A percentile compares a stretch with the other conserved stretches of the same genome.
phyloP scores from a whole-genome alignment of 2,329 filamentous ascomycete genomes.

The Trichophyton verrucosum region DNA sequence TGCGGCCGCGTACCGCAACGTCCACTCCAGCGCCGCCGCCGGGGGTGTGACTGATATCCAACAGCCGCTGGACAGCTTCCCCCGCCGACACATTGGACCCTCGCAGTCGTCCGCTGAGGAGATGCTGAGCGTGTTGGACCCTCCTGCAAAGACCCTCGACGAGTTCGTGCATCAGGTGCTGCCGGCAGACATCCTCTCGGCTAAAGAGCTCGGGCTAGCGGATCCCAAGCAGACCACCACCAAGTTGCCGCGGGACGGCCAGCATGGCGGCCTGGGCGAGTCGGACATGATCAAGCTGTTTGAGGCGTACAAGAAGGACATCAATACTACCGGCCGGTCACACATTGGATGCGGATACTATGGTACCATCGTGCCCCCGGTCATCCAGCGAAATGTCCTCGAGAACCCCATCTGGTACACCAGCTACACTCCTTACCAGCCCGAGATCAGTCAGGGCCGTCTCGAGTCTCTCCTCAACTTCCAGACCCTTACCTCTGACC shows the following conservation, averaged over 20 bases:
- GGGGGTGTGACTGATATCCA: conserved; percentile 29
- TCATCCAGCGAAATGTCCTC: conserved; percentile 84
- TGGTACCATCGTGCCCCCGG: conserved; percentile 69
- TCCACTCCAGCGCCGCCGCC: conserved; percentile 86
- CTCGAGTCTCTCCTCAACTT: conserved; percentile 89
- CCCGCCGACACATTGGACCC: conserved; percentile 77
- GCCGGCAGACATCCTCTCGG: conserved; percentile 63
- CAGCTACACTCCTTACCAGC: conserved; percentile 93
- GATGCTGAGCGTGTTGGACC: conserved; percentile 72
- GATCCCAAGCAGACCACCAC: conserved; percentile 30
- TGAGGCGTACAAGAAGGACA: conserved; percentile 39
- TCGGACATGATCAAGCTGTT: conserved; percentile 32
- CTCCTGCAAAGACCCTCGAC: conserved; percentile 60
- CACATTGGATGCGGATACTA: conserved; percentile 86
- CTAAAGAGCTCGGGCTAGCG: conserved; percentile 48
- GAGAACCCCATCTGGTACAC: conserved; percentile 97
- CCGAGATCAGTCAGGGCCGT: conserved; percentile 91
- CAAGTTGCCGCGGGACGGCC: conserved; percentile 29
- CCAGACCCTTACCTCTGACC: conserved; percentile 80
- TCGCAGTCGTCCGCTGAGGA: conserved; percentile 53
- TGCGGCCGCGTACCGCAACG: conserved; percentile 27
- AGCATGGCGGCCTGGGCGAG: conserved; percentile 36
- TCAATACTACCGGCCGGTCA: conserved; percentile 47
- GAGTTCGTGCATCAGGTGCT: conserved; percentile 77
- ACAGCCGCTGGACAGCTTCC: conserved; percentile 49